These are phyloP conservation scores for Plasmopara viticola DNA, from an alignment of 352 stramenopile genomes.

Conservation along the genomic window DNA sequence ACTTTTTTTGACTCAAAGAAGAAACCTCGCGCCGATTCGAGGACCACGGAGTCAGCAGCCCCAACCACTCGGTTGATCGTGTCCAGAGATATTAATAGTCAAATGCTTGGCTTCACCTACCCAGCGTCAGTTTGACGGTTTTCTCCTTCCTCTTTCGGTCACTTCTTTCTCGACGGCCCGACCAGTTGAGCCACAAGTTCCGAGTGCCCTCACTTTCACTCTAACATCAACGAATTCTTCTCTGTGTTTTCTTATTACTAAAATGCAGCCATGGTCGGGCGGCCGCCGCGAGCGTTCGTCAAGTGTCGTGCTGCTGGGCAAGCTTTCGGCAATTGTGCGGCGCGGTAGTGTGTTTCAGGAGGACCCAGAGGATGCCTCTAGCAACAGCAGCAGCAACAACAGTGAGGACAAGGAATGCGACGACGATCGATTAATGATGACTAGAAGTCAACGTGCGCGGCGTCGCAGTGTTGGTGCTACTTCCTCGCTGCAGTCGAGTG, in stretches of 20 bases:
- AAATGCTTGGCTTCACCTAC: conserved; percentile 9
- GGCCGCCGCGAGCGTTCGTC: conserved; percentile 29
- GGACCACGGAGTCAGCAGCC: conserved; percentile 13
- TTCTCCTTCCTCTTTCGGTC: conserved; percentile 10
- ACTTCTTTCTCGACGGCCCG: conserved; percentile 3
- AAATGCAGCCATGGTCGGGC: conserved; percentile 29
- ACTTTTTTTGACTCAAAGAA: not conserved
- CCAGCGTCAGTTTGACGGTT: conserved; percentile 15
- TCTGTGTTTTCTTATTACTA: not conserved
- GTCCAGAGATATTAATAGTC: conserved; percentile 11
- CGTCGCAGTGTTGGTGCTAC: conserved; percentile 16
- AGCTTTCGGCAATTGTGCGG: conserved; percentile 45
- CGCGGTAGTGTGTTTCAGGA: conserved; percentile 31
- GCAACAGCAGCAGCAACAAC: conserved; percentile 15
- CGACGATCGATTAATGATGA: conserved; percentile 2
- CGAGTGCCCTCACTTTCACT: conserved; percentile 15
- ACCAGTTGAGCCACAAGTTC: conserved; percentile 1
- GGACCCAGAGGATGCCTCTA: conserved; percentile 19
- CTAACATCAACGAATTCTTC: conserved; percentile 5
- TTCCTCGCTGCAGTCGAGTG: conserved; percentile 11
- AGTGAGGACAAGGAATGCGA: conserved; percentile 15
- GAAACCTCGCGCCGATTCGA: conserved; percentile 5
- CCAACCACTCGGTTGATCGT: conserved; percentile 12
- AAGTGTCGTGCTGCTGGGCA: conserved; percentile 38
- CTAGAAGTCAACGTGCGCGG: not conserved